Evolutionary conservation across 805 yeast genomes (phyloP).

Genomic region (Ascoidea asiatica): DNA sequence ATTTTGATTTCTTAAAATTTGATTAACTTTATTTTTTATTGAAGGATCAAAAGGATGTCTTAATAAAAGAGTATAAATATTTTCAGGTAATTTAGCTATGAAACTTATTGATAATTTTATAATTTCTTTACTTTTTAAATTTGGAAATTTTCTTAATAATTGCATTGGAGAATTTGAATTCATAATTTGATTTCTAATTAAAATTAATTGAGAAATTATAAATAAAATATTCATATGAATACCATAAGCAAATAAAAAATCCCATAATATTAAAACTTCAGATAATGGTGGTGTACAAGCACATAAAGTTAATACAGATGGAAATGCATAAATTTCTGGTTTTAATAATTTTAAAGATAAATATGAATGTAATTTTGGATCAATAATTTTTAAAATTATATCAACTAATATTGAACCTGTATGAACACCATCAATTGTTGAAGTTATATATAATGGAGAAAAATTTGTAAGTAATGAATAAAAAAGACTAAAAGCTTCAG

Average conservation of each 20-base stretch:
- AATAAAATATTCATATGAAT: conserved; percentile 77
- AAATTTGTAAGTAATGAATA: conserved; percentile 44
- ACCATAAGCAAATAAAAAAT: conserved; percentile 82
- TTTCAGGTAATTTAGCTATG: conserved; percentile 58
- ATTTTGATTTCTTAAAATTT: not conserved
- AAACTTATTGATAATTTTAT: conserved; percentile 72
- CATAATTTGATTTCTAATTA: conserved; percentile 52
- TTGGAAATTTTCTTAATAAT: conserved; percentile 58
- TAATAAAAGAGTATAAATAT: conserved; percentile 26
- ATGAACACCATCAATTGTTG: conserved; percentile 70
- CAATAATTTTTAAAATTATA: conserved; percentile 53
- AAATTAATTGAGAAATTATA: conserved; percentile 68
- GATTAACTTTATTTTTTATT: conserved; percentile 4
- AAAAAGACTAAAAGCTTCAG: conserved; percentile 70
- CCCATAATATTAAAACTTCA: conserved; percentile 76
- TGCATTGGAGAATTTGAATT: conserved; percentile 54
- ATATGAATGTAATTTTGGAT: conserved; percentile 50
- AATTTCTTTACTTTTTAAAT: conserved; percentile 55
- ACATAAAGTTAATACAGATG: conserved; percentile 68
- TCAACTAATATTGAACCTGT: conserved; percentile 67
- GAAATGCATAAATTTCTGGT: conserved; percentile 80
- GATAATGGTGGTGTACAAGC: conserved; percentile 80
- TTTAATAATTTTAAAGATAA: conserved; percentile 52
- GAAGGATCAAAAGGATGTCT: conserved; percentile 7
- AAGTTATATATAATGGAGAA: conserved; percentile 69